Percentiles rank a stretch among this genome's conserved stretches.
These are phyloP conservation scores for Russula virescens DNA, from an alignment of 768 basidiomycete species.

Conservation along the genomic window DNA sequence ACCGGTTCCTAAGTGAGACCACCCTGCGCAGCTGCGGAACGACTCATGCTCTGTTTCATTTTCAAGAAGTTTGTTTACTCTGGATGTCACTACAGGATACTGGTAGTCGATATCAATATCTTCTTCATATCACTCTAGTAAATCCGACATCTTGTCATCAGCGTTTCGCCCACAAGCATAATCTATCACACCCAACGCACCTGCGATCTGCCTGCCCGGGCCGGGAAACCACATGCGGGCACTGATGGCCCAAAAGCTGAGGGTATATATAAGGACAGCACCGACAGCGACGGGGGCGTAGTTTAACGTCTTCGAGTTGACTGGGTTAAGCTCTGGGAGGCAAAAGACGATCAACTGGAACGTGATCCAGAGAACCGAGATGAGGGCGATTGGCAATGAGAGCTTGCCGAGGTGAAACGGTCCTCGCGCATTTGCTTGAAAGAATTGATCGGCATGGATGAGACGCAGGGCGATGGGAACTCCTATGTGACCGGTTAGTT, in stretches of 20 bases:
- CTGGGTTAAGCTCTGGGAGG: slow-evolving; percentile 64
- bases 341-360: slow-evolving; percentile 74
- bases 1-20: no score
- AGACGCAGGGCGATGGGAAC: slow-evolving; percentile 68
- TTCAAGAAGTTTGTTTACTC: no score
- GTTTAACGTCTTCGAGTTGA: slow-evolving; percentile 65
- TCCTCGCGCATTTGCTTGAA: slow-evolving; percentile 38
- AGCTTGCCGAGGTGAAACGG: slow-evolving; percentile 66
- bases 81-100: no score
- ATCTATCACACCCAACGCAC: background rate
- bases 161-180: background rate
- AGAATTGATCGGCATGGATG: slow-evolving; percentile 50
- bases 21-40: no score
- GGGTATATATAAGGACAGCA: slow-evolving; percentile 57
- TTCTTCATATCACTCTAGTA: no score
- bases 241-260: slow-evolving; percentile 66
- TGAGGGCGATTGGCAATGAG: slow-evolving; percentile 53
- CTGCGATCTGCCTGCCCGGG: slow-evolving; percentile 55
- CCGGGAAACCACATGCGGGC: slow-evolving; percentile 71
- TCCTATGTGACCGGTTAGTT: slow-evolving; percentile 30
- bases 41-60: no score
- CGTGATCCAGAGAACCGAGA: slow-evolving; percentile 59
- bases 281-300: slow-evolving; percentile 73
- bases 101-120: no score
- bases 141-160: background rate